phyloP scores from a whole-genome alignment of 768 basidiomycete genomes.

The Phlegmacium glaucopus region DNA sequence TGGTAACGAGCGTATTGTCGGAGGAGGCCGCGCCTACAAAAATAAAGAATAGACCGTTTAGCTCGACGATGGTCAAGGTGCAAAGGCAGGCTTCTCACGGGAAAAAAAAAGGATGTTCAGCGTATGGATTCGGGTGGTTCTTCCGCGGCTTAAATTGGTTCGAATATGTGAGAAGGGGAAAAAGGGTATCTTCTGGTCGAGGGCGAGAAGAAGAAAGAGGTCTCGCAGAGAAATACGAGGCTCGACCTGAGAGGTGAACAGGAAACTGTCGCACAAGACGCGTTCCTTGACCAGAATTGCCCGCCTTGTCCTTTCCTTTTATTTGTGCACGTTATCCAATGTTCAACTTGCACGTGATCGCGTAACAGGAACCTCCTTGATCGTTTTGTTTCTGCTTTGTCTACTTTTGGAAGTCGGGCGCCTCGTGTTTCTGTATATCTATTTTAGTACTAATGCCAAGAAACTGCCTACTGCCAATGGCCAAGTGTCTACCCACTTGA shows the following conservation, averaged over 20 bases:
- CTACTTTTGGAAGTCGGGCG: neutral
- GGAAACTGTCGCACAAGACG: conserved; percentile 23
- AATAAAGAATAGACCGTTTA: conserved; percentile 8
- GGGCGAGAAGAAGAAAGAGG: conserved; percentile 6
- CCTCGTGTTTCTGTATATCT: conserved; percentile 12
- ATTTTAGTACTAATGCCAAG: no score
- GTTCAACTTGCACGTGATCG: conserved; percentile 55
- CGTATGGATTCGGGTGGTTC: conserved; percentile 48
- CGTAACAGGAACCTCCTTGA: conserved; percentile 20
- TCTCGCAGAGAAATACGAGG: conserved; percentile 11
- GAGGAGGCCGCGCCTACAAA: conserved; percentile 68
- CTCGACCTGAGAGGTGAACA: conserved; percentile 12
- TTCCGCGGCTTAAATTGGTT: conserved; percentile 27
- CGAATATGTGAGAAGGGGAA: conserved; percentile 17
- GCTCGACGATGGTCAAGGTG: conserved; percentile 3
- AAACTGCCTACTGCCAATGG: no score
- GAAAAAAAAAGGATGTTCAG: conserved; percentile 34
- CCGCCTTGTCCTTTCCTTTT: conserved; percentile 24
- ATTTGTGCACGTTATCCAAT: conserved; percentile 43
- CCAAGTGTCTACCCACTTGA: no score
- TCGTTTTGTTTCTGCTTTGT: neutral
- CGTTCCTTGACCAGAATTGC: conserved; percentile 12
- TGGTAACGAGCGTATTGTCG: conserved; percentile 58
- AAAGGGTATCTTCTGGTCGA: conserved; percentile 22
- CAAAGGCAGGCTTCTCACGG: conserved; percentile 37